phyloP scores from a whole-genome alignment of 495 filamentous ascomycete genomes.

The Jackrogersella minutella region DNA sequence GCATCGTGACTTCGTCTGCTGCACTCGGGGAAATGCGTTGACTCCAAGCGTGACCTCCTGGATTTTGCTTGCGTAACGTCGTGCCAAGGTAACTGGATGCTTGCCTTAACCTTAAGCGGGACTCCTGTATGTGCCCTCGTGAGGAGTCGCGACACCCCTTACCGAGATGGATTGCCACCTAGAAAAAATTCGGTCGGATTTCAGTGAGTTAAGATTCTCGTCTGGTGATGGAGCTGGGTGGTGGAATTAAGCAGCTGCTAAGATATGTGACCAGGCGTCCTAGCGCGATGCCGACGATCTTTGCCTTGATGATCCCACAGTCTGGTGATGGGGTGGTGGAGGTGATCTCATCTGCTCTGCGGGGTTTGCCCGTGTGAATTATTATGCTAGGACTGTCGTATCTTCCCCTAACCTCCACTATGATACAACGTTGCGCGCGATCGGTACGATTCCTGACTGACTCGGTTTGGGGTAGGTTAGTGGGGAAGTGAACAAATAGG shows the following conservation, averaged over 20 bases:
- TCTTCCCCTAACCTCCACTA: conserved; percentile 15
- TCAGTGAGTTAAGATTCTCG: neutral
- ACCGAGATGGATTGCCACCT: too few species aligned
- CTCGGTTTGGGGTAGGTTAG: conserved; percentile 10
- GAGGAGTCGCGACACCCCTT: too few species aligned
- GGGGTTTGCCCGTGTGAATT: conserved; percentile 13
- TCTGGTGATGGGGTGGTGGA: conserved; percentile 18
- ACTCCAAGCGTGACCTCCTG: conserved; percentile 14
- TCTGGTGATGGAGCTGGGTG: conserved; percentile 14
- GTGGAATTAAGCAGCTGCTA: neutral
- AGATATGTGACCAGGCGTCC: conserved; percentile 18
- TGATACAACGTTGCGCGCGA: conserved; percentile 23
- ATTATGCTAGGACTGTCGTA: too few species aligned
- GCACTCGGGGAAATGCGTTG: neutral
- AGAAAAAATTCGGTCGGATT: too few species aligned
- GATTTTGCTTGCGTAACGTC: conserved; percentile 23
- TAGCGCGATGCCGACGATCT: conserved; percentile 15
- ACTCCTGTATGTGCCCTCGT: conserved; percentile 16
- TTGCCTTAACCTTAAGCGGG: neutral
- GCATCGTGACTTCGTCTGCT: conserved; percentile 25
- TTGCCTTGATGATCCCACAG: neutral
- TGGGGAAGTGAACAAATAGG: conserved; percentile 17
- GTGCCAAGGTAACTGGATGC: neutral
- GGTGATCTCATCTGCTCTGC: conserved; percentile 33
- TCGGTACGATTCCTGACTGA: conserved; percentile 14